Base-by-base conservation (phyloP, 768 basidiomycete genomes). In the Tephrocybe sp. region DNA sequence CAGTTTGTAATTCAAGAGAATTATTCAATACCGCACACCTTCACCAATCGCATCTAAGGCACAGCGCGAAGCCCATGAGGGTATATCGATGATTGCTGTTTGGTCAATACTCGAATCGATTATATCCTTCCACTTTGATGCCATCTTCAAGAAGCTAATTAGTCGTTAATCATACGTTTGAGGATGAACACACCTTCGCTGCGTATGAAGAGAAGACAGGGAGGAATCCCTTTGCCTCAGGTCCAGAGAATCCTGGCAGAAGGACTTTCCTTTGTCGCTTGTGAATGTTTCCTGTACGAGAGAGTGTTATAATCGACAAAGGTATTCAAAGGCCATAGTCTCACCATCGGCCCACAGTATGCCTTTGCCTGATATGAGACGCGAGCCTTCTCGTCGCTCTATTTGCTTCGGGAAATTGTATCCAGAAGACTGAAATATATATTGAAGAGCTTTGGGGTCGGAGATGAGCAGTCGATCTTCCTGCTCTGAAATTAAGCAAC, bases 1-100 rank as follows among this genome's bases (percentile, higher is more conserved):
- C 16, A 1, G 21, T 22, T 31, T 9, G n/a, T 19, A 5, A 25
- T 26, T 27, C 9, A 4, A 16, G 13, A 25, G 9, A 41, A 12
- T 15, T n/a, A n/a, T n/a, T n/a, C n/a, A n/a, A 34, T 30, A 12
- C 5, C 21, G 34, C 54, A 9, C 60, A 77, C 78, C 77, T 60
- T 72, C 67, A 7, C 76, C 79, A 44, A 81, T 75, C 12, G 76
- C 71, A 62, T 80, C 79, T 40, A 81, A 52, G 3, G 77, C 73
- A 2, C 73, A 74, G 5, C 74, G 74, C 22, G 76, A 73, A n/a
- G 60, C 54, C 72, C 72, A 74, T 18, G 54, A 47, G 22, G 69
- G 62, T 12, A 73, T 57, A 56, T 76, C 64, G 25, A 75, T 47
- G 9, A 69, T 63, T 4, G 58, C 57, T 22, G 67, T 60, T 31